Conservation (phyloP, 345 rosid genomes). For the Nephelium lappaceum region DNA sequence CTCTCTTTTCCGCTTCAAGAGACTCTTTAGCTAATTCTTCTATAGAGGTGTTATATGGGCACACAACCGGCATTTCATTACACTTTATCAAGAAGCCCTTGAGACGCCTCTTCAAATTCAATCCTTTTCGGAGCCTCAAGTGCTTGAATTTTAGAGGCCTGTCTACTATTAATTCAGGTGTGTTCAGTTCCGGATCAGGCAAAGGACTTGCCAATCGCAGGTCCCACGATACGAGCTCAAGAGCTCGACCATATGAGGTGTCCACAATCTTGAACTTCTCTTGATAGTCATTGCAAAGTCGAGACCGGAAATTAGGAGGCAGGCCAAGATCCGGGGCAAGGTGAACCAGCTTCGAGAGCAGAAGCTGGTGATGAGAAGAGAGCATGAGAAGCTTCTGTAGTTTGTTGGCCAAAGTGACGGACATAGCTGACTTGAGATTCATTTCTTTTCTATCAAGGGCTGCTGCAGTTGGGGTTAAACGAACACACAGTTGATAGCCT, state of each 20-base stretch:
- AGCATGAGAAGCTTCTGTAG: constrained; percentile 92
- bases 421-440: constrained; percentile 54
- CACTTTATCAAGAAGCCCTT: constrained; percentile 63
- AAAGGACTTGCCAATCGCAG: constrained; percentile 54
- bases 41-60: constrained; percentile 56
- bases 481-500: constrained; percentile 67
- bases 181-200: constrained; percentile 36
- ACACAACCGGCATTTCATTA: constrained; percentile 60
- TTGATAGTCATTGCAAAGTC: constrained; percentile 79
- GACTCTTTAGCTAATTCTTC: constrained; percentile 57
- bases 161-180: constrained; percentile 63
- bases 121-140: constrained; percentile 72
- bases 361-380: constrained; percentile 67
- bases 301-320: constrained; percentile 82
- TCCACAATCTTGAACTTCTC: constrained; percentile 74
- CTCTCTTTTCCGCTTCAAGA: constrained; percentile 76
- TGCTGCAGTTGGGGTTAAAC: constrained; percentile 70
- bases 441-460: constrained; percentile 59
- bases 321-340: constrained; percentile 87
- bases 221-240: constrained; percentile 86
- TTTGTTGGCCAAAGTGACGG: constrained; percentile 62
- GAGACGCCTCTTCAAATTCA: constrained; percentile 70
- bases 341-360: constrained; percentile 83
- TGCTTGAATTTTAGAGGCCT: constrained; percentile 83
- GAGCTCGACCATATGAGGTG: constrained; percentile 79